phyloP scores from a whole-genome alignment of 1,284 basidiomycete species.

The Cryptococcus sp. region DNA sequence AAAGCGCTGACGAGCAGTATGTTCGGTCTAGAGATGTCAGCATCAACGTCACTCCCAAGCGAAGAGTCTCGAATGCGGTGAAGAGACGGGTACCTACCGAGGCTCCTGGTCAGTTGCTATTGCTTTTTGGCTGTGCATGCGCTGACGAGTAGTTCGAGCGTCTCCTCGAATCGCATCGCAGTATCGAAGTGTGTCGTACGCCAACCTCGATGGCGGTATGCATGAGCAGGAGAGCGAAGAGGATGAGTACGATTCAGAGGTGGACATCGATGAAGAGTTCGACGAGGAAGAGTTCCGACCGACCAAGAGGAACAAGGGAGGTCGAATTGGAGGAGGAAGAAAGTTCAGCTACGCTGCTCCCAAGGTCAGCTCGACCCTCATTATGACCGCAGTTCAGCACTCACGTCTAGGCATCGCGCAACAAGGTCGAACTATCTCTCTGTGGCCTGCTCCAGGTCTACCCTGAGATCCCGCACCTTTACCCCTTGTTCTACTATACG shows the following conservation, averaged over 20 bases:
- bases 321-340: slow-evolving; percentile 9
- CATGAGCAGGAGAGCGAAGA: slow-evolving; percentile 7
- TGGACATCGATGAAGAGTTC: slow-evolving; percentile 18
- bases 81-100: slow-evolving; percentile 25
- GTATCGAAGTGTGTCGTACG: slow-evolving; percentile 35
- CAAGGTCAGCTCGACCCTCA: slow-evolving; percentile 11
- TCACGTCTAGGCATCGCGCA: not conserved
- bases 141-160: slow-evolving; percentile 24
- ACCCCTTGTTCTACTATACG: slow-evolving; percentile 46
- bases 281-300: slow-evolving; percentile 39
- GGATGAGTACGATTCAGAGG: slow-evolving; percentile 19
- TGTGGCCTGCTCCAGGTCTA: slow-evolving; percentile 36
- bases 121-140: too few species aligned
- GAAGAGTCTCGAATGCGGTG: slow-evolving; percentile 20
- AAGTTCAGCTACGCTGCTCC: slow-evolving; percentile 13
- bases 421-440: slow-evolving; percentile 26
- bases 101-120: slow-evolving; percentile 28
- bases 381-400: not conserved
- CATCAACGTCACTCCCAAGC: not conserved
- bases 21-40: slow-evolving; percentile 8
- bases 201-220: slow-evolving; percentile 28
- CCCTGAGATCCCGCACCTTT: slow-evolving; percentile 31
- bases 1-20: not conserved
- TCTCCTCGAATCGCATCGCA: slow-evolving; percentile 38
- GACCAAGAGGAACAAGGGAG: slow-evolving; percentile 22